phyloP scores from a whole-genome alignment of 495 filamentous ascomycete species.

The Evansstolkia leycettana region DNA sequence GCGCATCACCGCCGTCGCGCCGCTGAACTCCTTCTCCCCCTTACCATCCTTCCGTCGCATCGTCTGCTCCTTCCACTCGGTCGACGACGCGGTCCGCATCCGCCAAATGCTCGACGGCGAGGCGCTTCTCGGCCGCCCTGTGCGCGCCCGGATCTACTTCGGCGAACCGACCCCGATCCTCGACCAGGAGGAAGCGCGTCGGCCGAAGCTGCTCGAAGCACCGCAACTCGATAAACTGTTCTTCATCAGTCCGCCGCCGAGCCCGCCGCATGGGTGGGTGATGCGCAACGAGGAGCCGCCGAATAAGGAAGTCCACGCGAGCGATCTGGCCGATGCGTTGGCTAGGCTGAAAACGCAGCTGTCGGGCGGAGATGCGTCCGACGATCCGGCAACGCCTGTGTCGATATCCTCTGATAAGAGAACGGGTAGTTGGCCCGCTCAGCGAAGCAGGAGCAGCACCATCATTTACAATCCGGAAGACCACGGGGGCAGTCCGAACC shows the following conservation, averaged over 20 bases:
- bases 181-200: conserved; percentile 43
- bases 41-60: conserved; percentile 89
- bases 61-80: conserved; percentile 71
- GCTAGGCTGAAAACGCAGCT: conserved; percentile 45
- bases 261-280: conserved; percentile 88
- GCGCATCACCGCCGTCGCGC: conserved; percentile 51
- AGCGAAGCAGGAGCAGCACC: conserved; percentile 49
- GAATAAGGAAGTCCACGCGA: conserved; percentile 86
- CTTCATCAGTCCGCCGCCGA: conserved; percentile 91
- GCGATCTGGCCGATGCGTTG: conserved; percentile 74
- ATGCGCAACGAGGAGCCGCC: conserved; percentile 80
- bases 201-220: conserved; percentile 53
- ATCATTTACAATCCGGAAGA: conserved; percentile 66
- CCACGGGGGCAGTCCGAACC: conserved; percentile 59
- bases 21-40: conserved; percentile 79
- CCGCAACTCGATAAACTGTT: conserved; percentile 85
- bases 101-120: conserved; percentile 61
- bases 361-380: conserved; percentile 8
- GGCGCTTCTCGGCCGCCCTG: conserved; percentile 44
- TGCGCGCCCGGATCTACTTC: conserved; percentile 74
- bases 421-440: conserved; percentile 25
- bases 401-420: conserved; percentile 27
- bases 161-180: conserved; percentile 62
- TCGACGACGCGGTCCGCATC: conserved; percentile 59
- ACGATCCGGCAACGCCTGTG: conserved; percentile 23